These are phyloP conservation scores for Whalleya microplaca DNA, from an alignment of 2,329 filamentous ascomycete species.

Conservation along the genomic window DNA sequence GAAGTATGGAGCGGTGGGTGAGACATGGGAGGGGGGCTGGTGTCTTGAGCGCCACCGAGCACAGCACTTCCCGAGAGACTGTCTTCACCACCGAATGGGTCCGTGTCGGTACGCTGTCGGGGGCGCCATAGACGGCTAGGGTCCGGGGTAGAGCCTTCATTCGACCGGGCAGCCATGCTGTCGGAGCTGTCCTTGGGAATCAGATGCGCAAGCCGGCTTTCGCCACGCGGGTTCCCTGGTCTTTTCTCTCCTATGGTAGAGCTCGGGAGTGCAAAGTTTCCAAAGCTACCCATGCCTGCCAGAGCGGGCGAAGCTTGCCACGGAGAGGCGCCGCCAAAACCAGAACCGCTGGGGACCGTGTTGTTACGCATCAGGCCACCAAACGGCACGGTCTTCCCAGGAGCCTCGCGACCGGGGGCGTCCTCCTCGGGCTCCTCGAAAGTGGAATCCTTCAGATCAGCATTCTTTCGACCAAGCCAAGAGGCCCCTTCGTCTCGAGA, in stretches of 20 bases:
- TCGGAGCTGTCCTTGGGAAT: conserved; percentile 79
- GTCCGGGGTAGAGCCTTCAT: conserved; percentile 47
- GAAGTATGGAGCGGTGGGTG: conserved; percentile 42
- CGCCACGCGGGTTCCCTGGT: conserved; percentile 69
- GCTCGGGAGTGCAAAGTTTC: conserved; percentile 76
- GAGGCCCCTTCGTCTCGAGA: conserved; percentile 64
- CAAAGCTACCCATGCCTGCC: conserved; percentile 82
- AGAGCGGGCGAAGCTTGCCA: conserved; percentile 55
- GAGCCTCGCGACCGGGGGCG: conserved; percentile 33
- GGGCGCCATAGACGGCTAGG: conserved; percentile 57
- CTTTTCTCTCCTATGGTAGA: conserved; percentile 72
- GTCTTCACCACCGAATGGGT: conserved; percentile 73
- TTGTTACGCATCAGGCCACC: conserved; percentile 58
- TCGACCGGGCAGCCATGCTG: conserved; percentile 56
- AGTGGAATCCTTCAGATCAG: conserved; percentile 56
- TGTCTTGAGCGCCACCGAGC: conserved; percentile 75
- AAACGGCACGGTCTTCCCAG: conserved; percentile 43
- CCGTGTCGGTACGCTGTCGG: conserved; percentile 71
- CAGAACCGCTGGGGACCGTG: conserved; percentile 50
- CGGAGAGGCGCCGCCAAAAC: conserved; percentile 49
- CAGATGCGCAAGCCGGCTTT: conserved; percentile 84
- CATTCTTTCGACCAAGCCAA: conserved; percentile 59
- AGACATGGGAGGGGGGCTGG: conserved; percentile 50
- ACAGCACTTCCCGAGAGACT: conserved; percentile 69
- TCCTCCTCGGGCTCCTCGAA: conserved; percentile 57